Evolutionary conservation across 2,329 filamentous ascomycete species (phyloP), one percentile per base, ranked within the genome.

Genomic region (Lachnellula subtilissima): DNA sequence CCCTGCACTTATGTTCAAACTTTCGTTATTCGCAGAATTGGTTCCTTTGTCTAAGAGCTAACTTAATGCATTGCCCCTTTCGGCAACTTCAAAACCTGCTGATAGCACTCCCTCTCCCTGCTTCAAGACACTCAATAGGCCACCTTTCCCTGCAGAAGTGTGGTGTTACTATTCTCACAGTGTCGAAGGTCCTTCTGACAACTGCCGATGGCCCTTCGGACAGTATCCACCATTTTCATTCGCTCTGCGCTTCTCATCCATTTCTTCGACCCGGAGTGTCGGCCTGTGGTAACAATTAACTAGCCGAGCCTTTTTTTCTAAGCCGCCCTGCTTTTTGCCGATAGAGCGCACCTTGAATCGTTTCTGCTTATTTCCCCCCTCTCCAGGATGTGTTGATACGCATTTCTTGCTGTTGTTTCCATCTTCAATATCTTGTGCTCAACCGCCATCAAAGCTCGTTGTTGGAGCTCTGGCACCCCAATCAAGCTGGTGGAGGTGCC

Each of bases 321-420:
- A 55, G 6, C 64, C 64, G 15, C 64, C 64, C 9, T 54, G 50
- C 49, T 67, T 67, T 54, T 64, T 64, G 37, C 61, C 62, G 1
- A 63, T 61, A 23, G 50, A 53, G 19, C 43, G 48, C 12, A 63
- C 64, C 52, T 59, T 63, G 32, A 59, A 69, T 15, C 53, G 56
- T 54, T 67, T 69, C 57, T 69, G 66, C 54, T 56, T 60, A 53
- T 67, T 67, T 12, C 57, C 65, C 53, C 59, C 23, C 53, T 64
- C 45, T 67, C 66, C 25, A 69, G 45, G 17, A 56, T 42, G 19
- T 55, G 42, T 48, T 62, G 58, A 39, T 64, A 67, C 25, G 59
- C 54, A 48, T 61, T 66, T 57, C 50, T 60, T 4, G 55, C 62
- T 40, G 58, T 61, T 36, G 39, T 58, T 53, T 67, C 62, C 22